Evolutionary conservation across 208 protist genomes (phyloP).

Genomic region (Polymyxa betae): DNA sequence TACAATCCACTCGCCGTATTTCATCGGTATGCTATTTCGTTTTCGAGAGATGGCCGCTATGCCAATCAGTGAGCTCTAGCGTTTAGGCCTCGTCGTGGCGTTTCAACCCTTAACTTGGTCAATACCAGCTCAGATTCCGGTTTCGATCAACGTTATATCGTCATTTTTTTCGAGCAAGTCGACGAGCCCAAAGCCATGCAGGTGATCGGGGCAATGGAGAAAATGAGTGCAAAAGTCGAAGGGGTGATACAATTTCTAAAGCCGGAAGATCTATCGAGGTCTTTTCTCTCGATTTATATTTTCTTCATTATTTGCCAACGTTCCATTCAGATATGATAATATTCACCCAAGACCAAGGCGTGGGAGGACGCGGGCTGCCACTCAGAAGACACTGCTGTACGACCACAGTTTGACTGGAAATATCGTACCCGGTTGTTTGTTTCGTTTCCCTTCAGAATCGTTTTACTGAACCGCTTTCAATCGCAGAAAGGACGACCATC

Average conservation of each 20-base stretch:
- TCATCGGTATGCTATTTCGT: conserved; percentile 7
- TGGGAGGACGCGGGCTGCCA: background rate
- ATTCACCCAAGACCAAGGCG: background rate
- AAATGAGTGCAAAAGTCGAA: background rate
- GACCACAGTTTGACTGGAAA: too few species aligned
- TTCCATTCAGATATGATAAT: background rate
- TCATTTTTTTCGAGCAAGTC: background rate
- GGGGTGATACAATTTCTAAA: background rate
- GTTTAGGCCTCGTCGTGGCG: background rate
- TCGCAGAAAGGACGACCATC: background rate
- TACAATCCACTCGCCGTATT: background rate
- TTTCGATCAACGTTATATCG: conserved; percentile 5
- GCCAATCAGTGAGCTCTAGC: background rate
- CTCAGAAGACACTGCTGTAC: background rate
- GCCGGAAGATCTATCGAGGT: background rate
- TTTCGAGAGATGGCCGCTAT: background rate
- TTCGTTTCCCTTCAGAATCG: too few species aligned
- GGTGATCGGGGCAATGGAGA: background rate
- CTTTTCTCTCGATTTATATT: background rate
- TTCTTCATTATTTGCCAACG: background rate
- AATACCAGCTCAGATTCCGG: background rate
- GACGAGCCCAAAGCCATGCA: background rate
- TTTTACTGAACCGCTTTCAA: background rate
- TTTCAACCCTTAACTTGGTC: background rate
- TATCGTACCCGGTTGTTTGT: too few species aligned